Conservation (phyloP, 176 grass and related monocot genomes). For the Pontederia paniculata region DNA sequence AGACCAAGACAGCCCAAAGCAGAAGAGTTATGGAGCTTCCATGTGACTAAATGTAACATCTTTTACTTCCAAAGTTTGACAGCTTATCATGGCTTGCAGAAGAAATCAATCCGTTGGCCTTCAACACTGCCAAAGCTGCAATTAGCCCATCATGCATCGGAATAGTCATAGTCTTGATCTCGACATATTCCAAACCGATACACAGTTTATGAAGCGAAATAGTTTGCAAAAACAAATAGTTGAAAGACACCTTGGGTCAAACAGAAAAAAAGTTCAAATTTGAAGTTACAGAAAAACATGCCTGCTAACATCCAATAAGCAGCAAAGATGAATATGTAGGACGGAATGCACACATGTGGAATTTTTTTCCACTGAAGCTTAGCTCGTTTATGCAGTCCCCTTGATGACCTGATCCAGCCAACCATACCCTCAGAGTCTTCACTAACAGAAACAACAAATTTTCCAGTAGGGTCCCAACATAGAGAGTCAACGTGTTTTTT, state of each 20-base stretch:
- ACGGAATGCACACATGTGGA: slow-evolving; percentile 89
- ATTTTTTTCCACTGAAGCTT: slow-evolving; percentile 72
- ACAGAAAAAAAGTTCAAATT: too few relatives aligned
- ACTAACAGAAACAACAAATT: slow-evolving; percentile 84
- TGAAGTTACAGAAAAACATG: slow-evolving; percentile 27
- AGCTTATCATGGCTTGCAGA: slow-evolving; percentile 80
- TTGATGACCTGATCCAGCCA: slow-evolving; percentile 44
- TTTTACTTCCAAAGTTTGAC: slow-evolving; percentile 92
- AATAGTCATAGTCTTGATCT: slow-evolving; percentile 63
- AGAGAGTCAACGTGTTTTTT: slow-evolving; percentile 55
- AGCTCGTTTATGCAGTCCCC: slow-evolving; percentile 77
- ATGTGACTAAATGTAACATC: too few relatives aligned
- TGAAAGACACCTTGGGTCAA: too few relatives aligned
- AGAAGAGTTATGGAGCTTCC: too few relatives aligned
- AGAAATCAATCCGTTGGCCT: slow-evolving; percentile 66
- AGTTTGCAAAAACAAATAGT: too few relatives aligned
- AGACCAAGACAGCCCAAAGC: too few relatives aligned
- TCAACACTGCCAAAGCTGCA: slow-evolving; percentile 61
- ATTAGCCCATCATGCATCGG: slow-evolving; percentile 65
- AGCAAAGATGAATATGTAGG: slow-evolving; percentile 55
- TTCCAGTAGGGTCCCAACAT: slow-evolving; percentile 80
- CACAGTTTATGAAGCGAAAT: too few relatives aligned
- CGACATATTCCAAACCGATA: slow-evolving; percentile 89
- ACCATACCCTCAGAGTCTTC: slow-evolving; percentile 85
- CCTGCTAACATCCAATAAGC: slow-evolving; percentile 90